Evolutionary conservation across 345 rosid species (phyloP).

Genomic region (Brassica carinata): DNA sequence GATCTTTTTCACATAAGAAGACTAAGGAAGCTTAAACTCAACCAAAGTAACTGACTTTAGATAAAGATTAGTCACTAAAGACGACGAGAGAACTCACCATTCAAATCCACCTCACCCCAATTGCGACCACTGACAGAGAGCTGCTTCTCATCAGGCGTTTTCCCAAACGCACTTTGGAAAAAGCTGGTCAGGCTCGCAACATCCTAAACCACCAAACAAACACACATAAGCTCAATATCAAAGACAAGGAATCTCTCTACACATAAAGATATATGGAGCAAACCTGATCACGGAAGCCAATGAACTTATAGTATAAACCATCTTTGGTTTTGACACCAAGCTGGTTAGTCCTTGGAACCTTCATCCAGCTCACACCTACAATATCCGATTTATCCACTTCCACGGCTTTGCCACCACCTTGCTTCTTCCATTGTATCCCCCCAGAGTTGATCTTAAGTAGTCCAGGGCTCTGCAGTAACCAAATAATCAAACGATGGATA

Average conservation of each 20-base stretch:
- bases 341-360: slow-evolving; percentile 83
- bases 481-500: no score
- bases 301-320: slow-evolving; percentile 82
- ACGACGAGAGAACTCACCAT: slow-evolving; percentile 48
- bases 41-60: background rate
- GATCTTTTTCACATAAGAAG: background rate
- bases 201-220: slow-evolving; percentile 55
- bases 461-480: slow-evolving; percentile 70
- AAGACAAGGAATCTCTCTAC: background rate
- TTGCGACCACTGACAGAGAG: slow-evolving; percentile 92
- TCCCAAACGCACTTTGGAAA: slow-evolving; percentile 74
- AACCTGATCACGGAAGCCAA: slow-evolving; percentile 92
- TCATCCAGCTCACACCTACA: slow-evolving; percentile 78
- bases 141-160: slow-evolving; percentile 81
- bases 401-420: slow-evolving; percentile 95
- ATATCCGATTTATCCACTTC: slow-evolving; percentile 89
- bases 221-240: background rate
- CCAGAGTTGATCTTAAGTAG: slow-evolving; percentile 72
- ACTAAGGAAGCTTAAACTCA: background rate
- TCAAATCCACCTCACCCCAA: slow-evolving; percentile 96
- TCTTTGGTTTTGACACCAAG: slow-evolving; percentile 74
- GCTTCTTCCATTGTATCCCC: slow-evolving; percentile 94
- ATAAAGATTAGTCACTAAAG: background rate
- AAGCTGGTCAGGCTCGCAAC: slow-evolving; percentile 64
- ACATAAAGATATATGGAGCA: no score